phyloP scores from a whole-genome alignment of 2,329 filamentous ascomycete genomes.

The Metarhizium humberi region DNA sequence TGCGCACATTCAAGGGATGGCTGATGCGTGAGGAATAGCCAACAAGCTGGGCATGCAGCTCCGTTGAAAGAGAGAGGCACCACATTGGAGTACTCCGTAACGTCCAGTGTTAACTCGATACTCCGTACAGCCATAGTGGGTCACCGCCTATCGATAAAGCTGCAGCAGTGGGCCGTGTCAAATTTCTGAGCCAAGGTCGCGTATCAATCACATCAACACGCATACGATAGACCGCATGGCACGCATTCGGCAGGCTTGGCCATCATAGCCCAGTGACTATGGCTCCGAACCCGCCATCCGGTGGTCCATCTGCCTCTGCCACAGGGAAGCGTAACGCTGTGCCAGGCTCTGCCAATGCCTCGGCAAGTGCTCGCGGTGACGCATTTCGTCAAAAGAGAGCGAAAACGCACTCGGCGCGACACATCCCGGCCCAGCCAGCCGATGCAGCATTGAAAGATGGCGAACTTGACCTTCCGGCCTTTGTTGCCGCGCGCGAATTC shows the following conservation, averaged over 20 bases:
- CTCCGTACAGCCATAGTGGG: background rate
- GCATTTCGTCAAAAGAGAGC: slow-evolving; percentile 30
- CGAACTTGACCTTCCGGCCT: slow-evolving; percentile 75
- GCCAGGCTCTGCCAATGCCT: background rate
- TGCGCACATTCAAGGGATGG: too few species aligned
- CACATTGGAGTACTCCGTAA: too few species aligned
- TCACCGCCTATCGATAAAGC: slow-evolving; percentile 5
- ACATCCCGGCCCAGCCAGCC: slow-evolving; percentile 40
- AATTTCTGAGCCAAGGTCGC: background rate
- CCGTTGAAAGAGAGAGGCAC: too few species aligned
- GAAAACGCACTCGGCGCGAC: slow-evolving; percentile 36
- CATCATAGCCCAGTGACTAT: slow-evolving; percentile 10
- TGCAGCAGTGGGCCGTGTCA: background rate
- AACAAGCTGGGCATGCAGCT: too few species aligned
- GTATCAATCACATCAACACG: background rate
- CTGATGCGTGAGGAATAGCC: too few species aligned
- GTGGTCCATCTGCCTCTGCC: slow-evolving; percentile 15
- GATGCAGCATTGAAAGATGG: slow-evolving; percentile 54
- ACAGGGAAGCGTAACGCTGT: slow-evolving; percentile 18
- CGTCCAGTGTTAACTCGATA: too few species aligned
- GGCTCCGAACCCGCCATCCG: slow-evolving; percentile 16
- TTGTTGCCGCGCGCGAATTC: slow-evolving; percentile 76
- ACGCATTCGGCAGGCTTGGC: background rate
- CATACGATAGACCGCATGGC: background rate
- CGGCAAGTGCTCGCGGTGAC: slow-evolving; percentile 13